These are phyloP conservation scores for Aspergillus nanangensis DNA, from an alignment of 495 filamentous ascomycete species.

Conservation along the genomic window DNA sequence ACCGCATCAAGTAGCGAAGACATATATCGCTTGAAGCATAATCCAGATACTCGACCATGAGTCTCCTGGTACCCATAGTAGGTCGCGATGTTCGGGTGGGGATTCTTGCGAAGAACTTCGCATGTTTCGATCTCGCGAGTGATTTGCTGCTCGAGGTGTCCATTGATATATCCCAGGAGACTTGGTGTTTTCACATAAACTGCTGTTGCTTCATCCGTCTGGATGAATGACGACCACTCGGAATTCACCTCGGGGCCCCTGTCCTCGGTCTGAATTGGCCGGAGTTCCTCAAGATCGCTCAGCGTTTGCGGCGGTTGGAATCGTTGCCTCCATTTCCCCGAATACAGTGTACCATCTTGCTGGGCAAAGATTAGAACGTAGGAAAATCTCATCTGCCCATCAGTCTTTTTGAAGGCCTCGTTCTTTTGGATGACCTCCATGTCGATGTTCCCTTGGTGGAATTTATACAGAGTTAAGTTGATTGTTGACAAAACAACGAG, in stretches of 20 bases:
- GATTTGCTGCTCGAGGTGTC: constrained; percentile 16
- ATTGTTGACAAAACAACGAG: no score
- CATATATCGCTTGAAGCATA: constrained; percentile 35
- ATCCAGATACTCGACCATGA: constrained; percentile 28
- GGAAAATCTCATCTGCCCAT: constrained; percentile 17
- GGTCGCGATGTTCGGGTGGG: constrained; percentile 33
- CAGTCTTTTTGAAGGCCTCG: constrained; percentile 17
- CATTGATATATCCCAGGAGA: constrained; percentile 16
- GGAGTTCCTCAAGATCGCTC: constrained; percentile 15
- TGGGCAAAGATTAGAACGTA: constrained; percentile 17
- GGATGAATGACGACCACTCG: constrained; percentile 17
- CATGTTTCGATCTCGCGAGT: constrained; percentile 20
- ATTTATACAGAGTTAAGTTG: no score
- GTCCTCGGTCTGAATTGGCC: constrained; percentile 15
- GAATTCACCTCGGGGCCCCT: constrained; percentile 11
- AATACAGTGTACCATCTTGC: constrained; percentile 18
- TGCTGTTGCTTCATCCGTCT: no score
- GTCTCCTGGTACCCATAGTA: constrained; percentile 30
- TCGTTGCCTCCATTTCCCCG: constrained; percentile 19
- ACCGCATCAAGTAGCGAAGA: constrained; percentile 27
- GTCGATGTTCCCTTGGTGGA: no score
- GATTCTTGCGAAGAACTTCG: constrained; percentile 28
- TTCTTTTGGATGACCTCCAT: constrained; percentile 18
- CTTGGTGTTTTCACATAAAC: constrained; percentile 22
- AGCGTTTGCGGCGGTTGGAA: constrained; percentile 10